Conservation (phyloP, 192 early-diverging fungal species). For the Diversispora epigaea region DNA sequence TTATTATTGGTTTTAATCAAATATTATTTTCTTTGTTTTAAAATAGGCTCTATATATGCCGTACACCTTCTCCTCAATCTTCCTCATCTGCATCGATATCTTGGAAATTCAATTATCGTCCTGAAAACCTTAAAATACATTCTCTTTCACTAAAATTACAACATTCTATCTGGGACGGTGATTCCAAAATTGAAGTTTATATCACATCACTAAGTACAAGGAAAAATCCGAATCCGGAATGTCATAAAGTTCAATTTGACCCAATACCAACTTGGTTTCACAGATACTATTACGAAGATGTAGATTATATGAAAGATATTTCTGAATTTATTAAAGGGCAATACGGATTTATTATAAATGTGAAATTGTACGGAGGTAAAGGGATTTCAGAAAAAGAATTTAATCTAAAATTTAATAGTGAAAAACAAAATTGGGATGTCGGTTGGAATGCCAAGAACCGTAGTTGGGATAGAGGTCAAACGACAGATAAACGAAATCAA, state of each 20-base stretch:
- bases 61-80: no score
- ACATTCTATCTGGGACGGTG: background rate
- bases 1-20: background rate
- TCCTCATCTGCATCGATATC: background rate
- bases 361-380: background rate
- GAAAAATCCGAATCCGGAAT: background rate
- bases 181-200: background rate
- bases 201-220: background rate
- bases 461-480: background rate
- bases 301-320: background rate
- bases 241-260: background rate
- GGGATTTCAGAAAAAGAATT: background rate
- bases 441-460: background rate
- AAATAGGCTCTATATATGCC: background rate
- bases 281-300: background rate
- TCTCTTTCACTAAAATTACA: background rate
- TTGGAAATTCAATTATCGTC: constrained; percentile 1
- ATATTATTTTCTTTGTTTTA: background rate
- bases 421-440: no score
- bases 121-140: background rate
- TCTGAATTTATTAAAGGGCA: background rate
- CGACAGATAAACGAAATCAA: no score
- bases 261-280: background rate
- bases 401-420: no score
- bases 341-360: background rate